phyloP scores from a whole-genome alignment of 2,329 filamentous ascomycete genomes.

The Laburnicola sp. region DNA sequence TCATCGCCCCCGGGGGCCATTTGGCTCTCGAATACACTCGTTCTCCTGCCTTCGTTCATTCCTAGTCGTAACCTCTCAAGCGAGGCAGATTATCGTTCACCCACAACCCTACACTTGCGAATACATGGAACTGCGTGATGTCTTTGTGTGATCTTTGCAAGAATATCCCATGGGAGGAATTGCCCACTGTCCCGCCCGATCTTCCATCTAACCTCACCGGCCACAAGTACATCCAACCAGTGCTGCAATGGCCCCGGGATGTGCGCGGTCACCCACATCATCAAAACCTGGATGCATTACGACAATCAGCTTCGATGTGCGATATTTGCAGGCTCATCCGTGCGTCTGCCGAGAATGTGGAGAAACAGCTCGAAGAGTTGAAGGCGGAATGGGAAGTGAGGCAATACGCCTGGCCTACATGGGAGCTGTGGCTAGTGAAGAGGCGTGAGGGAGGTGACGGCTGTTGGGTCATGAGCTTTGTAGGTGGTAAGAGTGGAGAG shows the following conservation, averaged over 20 bases:
- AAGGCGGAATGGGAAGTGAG: slow-evolving; percentile 9
- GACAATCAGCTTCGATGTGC: slow-evolving; percentile 3
- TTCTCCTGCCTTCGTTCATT: too few relatives aligned
- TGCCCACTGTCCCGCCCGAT: slow-evolving; percentile 3
- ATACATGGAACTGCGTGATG: not conserved
- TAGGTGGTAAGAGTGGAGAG: not conserved
- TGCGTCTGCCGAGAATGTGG: slow-evolving; percentile 10
- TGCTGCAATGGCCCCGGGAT: slow-evolving; percentile 1
- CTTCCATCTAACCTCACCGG: slow-evolving; percentile 1
- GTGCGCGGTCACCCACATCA: slow-evolving; percentile 8
- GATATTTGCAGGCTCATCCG: slow-evolving; percentile 8
- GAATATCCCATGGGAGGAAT: slow-evolving; percentile 9
- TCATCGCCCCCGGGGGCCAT: not conserved
- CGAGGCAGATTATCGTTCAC: too few relatives aligned
- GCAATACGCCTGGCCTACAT: slow-evolving; percentile 10
- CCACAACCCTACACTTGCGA: not conserved
- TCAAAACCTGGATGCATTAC: slow-evolving; percentile 4
- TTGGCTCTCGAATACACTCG: not conserved
- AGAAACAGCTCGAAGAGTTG: slow-evolving; percentile 5
- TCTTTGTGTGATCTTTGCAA: slow-evolving; percentile 11
- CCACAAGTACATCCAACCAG: slow-evolving; percentile 7
- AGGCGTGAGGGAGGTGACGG: slow-evolving; percentile 10
- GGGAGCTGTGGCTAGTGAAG: slow-evolving; percentile 9
- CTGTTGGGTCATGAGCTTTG: slow-evolving; percentile 13
- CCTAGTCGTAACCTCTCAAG: too few relatives aligned